A percentile compares a stretch with the other conserved stretches of the same genome.
Evolutionary conservation across 441 rosid species (phyloP).

Genomic region (Lepidium campestre): DNA sequence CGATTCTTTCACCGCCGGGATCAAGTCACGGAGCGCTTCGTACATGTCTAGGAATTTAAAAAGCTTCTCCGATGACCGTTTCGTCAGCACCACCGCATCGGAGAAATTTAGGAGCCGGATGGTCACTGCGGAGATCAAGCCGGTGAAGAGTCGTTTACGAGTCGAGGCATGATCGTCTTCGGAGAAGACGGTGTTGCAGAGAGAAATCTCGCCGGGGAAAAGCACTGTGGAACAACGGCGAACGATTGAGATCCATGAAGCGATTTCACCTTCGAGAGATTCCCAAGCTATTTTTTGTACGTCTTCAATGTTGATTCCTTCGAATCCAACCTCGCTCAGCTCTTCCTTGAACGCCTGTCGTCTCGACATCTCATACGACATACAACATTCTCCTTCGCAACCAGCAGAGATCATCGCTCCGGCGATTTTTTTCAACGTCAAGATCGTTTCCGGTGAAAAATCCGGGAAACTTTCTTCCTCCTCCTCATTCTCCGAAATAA

Average conservation of each 20-base stretch:
- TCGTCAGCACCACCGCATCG: conserved; percentile 43
- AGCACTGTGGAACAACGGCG: conserved; percentile 34
- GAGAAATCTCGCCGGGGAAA: conserved; percentile 27
- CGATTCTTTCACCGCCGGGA: conserved; percentile 20
- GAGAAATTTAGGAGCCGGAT: conserved; percentile 46
- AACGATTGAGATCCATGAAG: conserved; percentile 36
- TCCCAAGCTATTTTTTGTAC: conserved; percentile 43
- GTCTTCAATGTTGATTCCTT: conserved; percentile 37
- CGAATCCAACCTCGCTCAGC: conserved; percentile 31
- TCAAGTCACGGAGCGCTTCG: conserved; percentile 45
- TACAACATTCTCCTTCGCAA: conserved; percentile 38
- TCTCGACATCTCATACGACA: conserved; percentile 30
- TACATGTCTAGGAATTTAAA: conserved; percentile 63
- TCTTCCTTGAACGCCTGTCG: conserved; percentile 36
- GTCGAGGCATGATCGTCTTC: conserved; percentile 13
- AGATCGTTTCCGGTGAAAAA: conserved; percentile 25
- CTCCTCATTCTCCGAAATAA: not conserved
- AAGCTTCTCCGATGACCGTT: conserved; percentile 53
- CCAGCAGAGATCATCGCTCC: conserved; percentile 40
- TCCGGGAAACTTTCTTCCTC: conserved; percentile 29
- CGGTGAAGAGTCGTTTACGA: conserved; percentile 33
- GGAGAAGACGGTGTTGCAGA: conserved; percentile 29
- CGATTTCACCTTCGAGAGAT: conserved; percentile 37
- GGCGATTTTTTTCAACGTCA: conserved; percentile 30
- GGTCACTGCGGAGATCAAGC: conserved; percentile 35